A percentile compares a stretch with the other conserved stretches of the same genome.
These are phyloP conservation scores for Auricularia auricula-judae DNA, from an alignment of 768 basidiomycete genomes.

Conservation along the genomic window DNA sequence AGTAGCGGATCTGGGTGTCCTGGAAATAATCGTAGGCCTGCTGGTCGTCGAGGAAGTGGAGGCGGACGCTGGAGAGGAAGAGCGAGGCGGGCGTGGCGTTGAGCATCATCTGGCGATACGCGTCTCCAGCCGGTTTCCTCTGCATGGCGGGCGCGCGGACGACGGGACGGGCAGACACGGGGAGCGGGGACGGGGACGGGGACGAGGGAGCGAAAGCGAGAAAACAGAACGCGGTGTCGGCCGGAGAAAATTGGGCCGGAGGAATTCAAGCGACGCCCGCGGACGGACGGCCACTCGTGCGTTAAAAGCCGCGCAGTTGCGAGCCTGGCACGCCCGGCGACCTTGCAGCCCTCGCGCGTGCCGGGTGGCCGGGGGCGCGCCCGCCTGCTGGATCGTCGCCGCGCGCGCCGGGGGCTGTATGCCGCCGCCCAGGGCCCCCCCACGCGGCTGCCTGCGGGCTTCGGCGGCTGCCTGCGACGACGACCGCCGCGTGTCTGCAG, in stretches of 20 bases:
- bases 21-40: not conserved
- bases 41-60: conserved; percentile 1
- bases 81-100: not conserved
- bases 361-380: too few species aligned
- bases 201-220: not conserved
- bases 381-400: too few species aligned
- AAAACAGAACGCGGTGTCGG: not conserved
- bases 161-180: not conserved
- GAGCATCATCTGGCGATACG: conserved; percentile 1
- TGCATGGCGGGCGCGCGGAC: not conserved
- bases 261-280: not conserved
- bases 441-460: too few species aligned
- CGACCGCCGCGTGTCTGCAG: too few species aligned
- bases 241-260: not conserved
- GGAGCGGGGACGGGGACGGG: not conserved
- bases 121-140: not conserved
- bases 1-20: not conserved
- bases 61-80: conserved; percentile 1
- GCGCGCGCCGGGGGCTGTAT: too few species aligned
- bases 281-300: not conserved
- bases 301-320: too few species aligned
- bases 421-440: too few species aligned
- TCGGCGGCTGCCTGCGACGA: too few species aligned
- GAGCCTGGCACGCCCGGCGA: too few species aligned
- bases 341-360: too few species aligned